Conservation (phyloP, 2,329 filamentous ascomycete species). For the Colletotrichum sp. region DNA sequence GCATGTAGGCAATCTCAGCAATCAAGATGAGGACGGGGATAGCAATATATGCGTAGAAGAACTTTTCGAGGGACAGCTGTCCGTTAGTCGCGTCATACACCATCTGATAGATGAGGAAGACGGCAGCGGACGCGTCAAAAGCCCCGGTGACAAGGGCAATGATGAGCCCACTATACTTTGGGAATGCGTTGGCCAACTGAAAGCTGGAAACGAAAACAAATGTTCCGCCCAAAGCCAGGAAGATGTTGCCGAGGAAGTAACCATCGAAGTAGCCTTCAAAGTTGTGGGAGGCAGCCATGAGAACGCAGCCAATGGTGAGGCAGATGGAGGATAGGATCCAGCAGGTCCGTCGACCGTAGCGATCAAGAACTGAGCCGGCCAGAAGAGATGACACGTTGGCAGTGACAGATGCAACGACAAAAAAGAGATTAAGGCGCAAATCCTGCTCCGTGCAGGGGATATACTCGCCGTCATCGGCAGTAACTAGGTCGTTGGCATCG, state of each 20-base stretch:
- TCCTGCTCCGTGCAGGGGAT: conserved; percentile 47
- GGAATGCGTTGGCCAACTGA: conserved; percentile 85
- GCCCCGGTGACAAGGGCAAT: conserved; percentile 80
- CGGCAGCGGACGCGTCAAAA: conserved; percentile 81
- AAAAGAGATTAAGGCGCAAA: conserved; percentile 83
- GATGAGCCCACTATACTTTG: conserved; percentile 75
- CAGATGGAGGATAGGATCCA: conserved; percentile 73
- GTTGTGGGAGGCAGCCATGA: conserved; percentile 71
- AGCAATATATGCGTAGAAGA: conserved; percentile 44
- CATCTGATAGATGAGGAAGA: conserved; percentile 78
- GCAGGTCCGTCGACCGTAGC: conserved; percentile 79
- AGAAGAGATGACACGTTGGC: conserved; percentile 88
- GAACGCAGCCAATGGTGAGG: conserved; percentile 69
- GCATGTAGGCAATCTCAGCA: conserved; percentile 45
- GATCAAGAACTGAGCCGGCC: conserved; percentile 83
- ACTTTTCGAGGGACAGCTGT: conserved; percentile 37
- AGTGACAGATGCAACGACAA: conserved; percentile 84
- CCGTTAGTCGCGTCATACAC: conserved; percentile 64
- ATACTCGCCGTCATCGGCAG: conserved; percentile 26
- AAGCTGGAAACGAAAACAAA: conserved; percentile 85
- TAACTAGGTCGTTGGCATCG: conserved; percentile 26
- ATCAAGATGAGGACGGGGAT: conserved; percentile 40
- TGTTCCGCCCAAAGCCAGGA: conserved; percentile 79
- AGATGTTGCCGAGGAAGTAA: conserved; percentile 75
- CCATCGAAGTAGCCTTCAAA: conserved; percentile 72